Evolutionary conservation across 768 basidiomycete genomes (phyloP), one percentile per base, ranked within the genome.

Genomic region (Panaeolus papilionaceus): DNA sequence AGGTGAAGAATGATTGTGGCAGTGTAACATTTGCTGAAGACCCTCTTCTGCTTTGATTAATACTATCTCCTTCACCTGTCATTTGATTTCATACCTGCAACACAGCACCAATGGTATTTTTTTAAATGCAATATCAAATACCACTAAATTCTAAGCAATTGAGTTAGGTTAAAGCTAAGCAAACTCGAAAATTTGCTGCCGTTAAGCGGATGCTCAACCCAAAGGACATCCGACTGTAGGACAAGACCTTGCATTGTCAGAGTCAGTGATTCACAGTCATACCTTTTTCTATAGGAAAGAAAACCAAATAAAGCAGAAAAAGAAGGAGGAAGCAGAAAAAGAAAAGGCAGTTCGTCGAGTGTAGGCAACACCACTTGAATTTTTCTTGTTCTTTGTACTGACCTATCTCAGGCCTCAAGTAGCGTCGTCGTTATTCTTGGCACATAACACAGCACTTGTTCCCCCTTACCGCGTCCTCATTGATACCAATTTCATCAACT

Each of bases 401-500:
- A 67, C 61, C 14, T 1, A 58, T 44, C 42, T 18, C 74, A 97
- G 95, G 58, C 88, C 92, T 3, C 92, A 94, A 75, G 85, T 92
- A 49, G 89, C 96, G n/a, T 93, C 95, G 38, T 95, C 96, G 20
- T 84, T 98, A 71, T 98, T 98, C 84, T 84, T 99, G 47, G 90
- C 92, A 4, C 98, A 99, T 78, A 99, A 99, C 78, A 90, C 92
- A 23, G 92, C 98, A 20, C 92, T 99, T 61, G 96, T 94, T 0
- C 98, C 98, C 0, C 98, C 98, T 3, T 99, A 99, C 76, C 90
- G 97, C 20, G 94, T 99, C 33, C 88, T 99, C 44, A 95, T 99
- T 68, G 98, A 99, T 79, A 99, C 98, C 76, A 99, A 99, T 78
- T 99, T 99, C 73, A 99, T 99, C 85, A 99, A 99, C 77, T 97